phyloP scores from a whole-genome alignment of 768 basidiomycete genomes.

The Roridomyces roridus region DNA sequence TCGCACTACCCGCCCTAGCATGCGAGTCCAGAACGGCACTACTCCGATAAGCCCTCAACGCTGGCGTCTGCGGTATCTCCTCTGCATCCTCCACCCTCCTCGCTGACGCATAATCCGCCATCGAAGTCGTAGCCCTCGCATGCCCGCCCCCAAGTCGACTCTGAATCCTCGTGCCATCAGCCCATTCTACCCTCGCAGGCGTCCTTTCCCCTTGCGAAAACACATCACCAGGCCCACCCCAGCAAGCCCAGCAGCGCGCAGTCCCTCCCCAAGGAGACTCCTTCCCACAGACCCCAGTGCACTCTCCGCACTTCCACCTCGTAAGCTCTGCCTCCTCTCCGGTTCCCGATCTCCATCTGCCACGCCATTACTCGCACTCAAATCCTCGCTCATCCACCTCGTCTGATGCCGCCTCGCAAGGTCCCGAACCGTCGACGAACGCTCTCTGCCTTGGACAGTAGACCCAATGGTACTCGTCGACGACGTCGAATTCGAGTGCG shows the following conservation, averaged over 20 bases:
- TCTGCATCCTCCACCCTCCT: conserved; percentile 31
- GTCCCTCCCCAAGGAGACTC: conserved; percentile 68
- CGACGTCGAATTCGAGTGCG: conserved; percentile 26
- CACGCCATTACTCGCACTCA: conserved; percentile 1
- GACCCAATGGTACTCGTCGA: conserved; percentile 23
- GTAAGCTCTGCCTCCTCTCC: conserved; percentile 60
- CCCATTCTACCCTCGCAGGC: conserved; percentile 30
- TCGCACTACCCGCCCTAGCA: conserved; percentile 21
- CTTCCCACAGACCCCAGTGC: conserved; percentile 56
- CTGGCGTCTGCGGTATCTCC: conserved; percentile 42
- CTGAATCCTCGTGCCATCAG: conserved; percentile 27
- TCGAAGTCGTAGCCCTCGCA: conserved; percentile 57
- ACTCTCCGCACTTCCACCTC: conserved; percentile 78
- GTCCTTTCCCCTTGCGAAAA: conserved; percentile 25
- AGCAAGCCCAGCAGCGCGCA: conserved; percentile 72
- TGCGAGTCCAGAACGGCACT: conserved; percentile 39
- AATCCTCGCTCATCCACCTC: conserved; percentile 61
- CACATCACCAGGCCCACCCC: conserved; percentile 16
- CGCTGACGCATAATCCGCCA: conserved; percentile 53
- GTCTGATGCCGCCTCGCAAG: conserved; percentile 55
- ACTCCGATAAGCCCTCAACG: conserved; percentile 44
- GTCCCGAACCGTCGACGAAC: conserved; percentile 56
- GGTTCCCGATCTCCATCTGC: conserved; percentile 1
- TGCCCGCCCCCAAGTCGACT: conserved; percentile 24
- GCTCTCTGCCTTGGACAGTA: conserved; percentile 23